Evolutionary conservation across 1,139 yeast species (phyloP).

Genomic region (Pichia sp.): DNA sequence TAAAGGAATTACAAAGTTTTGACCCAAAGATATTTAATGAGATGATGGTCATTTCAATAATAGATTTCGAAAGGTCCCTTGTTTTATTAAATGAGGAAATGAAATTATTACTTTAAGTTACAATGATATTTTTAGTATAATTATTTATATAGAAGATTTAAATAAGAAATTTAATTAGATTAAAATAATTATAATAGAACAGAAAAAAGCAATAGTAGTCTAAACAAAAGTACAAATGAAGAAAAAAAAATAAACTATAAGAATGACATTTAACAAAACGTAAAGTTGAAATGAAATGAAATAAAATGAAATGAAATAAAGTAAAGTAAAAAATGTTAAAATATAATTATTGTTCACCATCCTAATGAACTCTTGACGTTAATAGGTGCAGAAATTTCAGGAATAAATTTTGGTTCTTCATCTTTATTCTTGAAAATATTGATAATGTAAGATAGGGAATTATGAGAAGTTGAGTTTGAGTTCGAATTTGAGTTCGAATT

Average conservation of each 20-base stretch:
- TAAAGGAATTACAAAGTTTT: conserved; percentile 6
- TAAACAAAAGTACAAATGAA: too few species aligned
- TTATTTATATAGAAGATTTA: too few species aligned
- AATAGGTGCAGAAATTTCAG: conserved; percentile 42
- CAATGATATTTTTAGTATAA: too few species aligned
- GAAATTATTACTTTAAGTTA: conserved; percentile 9
- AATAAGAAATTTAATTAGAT: too few species aligned
- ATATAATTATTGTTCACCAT: conserved; percentile 29
- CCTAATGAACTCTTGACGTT: conserved; percentile 45
- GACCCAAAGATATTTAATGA: conserved; percentile 7
- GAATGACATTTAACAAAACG: too few species aligned
- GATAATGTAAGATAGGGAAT: conserved; percentile 12
- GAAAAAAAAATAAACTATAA: too few species aligned
- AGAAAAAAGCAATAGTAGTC: too few species aligned
- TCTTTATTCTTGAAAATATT: conserved; percentile 12
- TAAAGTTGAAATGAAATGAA: too few species aligned
- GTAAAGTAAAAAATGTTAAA: neutral
- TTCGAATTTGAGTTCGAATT: too few species aligned
- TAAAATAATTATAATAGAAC: too few species aligned
- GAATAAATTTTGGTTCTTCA: conserved; percentile 27
- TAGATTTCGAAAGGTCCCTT: conserved; percentile 20
- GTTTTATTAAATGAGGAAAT: conserved; percentile 18
- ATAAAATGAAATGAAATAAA: neutral
- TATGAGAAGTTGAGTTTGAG: neutral
- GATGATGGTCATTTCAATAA: conserved; percentile 8